A percentile compares a stretch with the other conserved stretches of the same genome.
Evolutionary conservation across 1,139 yeast genomes (phyloP).

Genomic region (Pneumocystis sp.): DNA sequence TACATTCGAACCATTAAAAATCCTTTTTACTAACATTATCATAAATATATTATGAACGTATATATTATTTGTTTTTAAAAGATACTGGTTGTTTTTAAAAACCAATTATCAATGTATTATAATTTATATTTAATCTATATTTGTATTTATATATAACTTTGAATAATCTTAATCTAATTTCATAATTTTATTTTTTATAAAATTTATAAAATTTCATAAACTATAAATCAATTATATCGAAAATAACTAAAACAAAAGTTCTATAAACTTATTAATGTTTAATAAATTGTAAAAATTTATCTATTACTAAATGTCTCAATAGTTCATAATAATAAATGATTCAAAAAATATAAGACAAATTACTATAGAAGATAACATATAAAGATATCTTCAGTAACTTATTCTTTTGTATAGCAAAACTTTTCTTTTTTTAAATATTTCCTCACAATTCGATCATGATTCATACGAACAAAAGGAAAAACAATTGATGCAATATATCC

Average conservation of each 20-base stretch:
- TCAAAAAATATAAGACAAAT: neutral
- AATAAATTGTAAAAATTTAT: neutral
- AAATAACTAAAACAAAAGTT: neutral
- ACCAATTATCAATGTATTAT: too few relatives aligned
- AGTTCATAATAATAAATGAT: neutral
- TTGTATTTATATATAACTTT: too few relatives aligned
- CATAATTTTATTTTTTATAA: too few relatives aligned
- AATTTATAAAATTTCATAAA: too few relatives aligned
- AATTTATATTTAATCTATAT: too few relatives aligned
- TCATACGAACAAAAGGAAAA: conserved; percentile 9
- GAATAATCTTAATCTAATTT: too few relatives aligned
- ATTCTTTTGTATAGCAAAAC: neutral
- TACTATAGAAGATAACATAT: neutral
- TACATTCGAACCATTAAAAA: neutral
- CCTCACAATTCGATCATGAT: conserved; percentile 9
- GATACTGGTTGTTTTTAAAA: too few relatives aligned
- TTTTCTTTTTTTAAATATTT: conserved; percentile 2
- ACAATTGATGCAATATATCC: conserved; percentile 7
- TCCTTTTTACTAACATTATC: neutral
- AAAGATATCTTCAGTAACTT: neutral
- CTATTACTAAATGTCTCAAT: neutral
- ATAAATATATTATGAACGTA: neutral
- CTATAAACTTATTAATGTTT: neutral
- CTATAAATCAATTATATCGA: too few relatives aligned
- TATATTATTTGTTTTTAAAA: too few relatives aligned